Evolutionary conservation across 805 yeast species (phyloP), one percentile per base, ranked within the genome.

Genomic region (Dipodascus geniculatus): DNA sequence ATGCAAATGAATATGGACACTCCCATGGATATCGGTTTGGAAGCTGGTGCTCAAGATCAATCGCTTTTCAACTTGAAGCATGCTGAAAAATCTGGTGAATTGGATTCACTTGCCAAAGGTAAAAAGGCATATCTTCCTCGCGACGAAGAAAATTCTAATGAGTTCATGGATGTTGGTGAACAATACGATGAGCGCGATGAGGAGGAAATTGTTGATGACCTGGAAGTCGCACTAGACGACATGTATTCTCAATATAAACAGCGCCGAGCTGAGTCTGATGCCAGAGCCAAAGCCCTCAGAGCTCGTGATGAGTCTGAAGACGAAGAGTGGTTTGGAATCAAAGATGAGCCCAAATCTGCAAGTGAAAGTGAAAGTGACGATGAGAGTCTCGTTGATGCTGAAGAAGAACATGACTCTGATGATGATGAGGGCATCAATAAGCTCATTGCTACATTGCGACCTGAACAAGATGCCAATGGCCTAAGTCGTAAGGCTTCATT

Each of bases 1-100:
- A 83, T 88, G 86, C 97, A 93, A 71, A 83, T 93, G 91, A 87
- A 87, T 68, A 90, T 93, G 96, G 74, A 86, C 55, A 87, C 96
- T 3, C 96, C 95, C 64, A 80, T 78, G 72, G 95, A 89, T 64
- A 82, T 93, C 58, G 97, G 98, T 77, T 75, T 87, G 53, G 99
- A 93, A 66, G 96, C 96, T 17, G 91, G 87, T 17, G 78, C 78
- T 52, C 74, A 80, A 56, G 96, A 93, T 38, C 75, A 84, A 53
- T 78, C 90, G 1, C 72, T 88, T 55, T 93, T 93, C 73, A 87
- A 83, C 64, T 75, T 93, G 66, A 84, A 81, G 63, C 71, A 78
- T n/a, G 96, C 96, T 2, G 87, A 87, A 67, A 85, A 85, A 68
- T 82, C 96, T 2, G 98, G 97, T 48, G 80, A 85, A 58, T 69